phyloP scores from a whole-genome alignment of 2,329 filamentous ascomycete species.

The Neofusicoccum sp. region DNA sequence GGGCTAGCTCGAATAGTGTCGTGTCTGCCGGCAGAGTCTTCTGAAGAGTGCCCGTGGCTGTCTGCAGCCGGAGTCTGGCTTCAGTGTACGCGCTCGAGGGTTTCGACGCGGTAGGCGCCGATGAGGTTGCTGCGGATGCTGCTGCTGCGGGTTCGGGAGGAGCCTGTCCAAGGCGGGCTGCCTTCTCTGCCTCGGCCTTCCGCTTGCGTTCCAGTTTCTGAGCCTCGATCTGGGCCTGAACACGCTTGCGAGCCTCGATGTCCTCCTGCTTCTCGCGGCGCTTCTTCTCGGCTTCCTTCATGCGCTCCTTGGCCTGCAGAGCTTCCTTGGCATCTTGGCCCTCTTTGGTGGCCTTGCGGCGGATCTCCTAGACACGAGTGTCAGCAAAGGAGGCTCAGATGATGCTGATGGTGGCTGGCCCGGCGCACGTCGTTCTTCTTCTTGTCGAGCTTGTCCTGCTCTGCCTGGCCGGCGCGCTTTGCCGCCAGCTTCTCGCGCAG shows the following conservation, averaged over 20 bases:
- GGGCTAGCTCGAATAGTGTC: constrained; percentile 87
- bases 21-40: constrained; percentile 89
- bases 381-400: constrained; percentile 13
- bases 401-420: background rate
- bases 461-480: constrained; percentile 67
- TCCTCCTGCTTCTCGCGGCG: constrained; percentile 85
- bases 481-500: constrained; percentile 68
- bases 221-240: constrained; percentile 90
- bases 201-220: constrained; percentile 86
- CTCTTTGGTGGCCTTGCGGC: constrained; percentile 86
- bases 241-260: constrained; percentile 78
- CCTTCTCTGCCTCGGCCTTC: constrained; percentile 83
- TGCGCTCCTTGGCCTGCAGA: constrained; percentile 79
- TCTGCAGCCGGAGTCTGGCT: constrained; percentile 79
- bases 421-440: constrained; percentile 75
- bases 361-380: constrained; percentile 53
- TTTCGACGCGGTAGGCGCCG: constrained; percentile 55
- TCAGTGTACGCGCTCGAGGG: constrained; percentile 73
- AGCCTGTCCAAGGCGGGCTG: constrained; percentile 73
- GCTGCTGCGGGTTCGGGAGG: constrained; percentile 50
- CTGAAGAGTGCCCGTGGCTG: constrained; percentile 69
- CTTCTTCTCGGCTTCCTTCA: constrained; percentile 87
- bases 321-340: constrained; percentile 88
- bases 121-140: constrained; percentile 46
- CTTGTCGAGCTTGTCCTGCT: constrained; percentile 74